Percentiles rank a stretch among this genome's conserved stretches.
These are phyloP conservation scores for Akanthomyces lecanii DNA, from an alignment of 2,329 filamentous ascomycete genomes.

Conservation along the genomic window DNA sequence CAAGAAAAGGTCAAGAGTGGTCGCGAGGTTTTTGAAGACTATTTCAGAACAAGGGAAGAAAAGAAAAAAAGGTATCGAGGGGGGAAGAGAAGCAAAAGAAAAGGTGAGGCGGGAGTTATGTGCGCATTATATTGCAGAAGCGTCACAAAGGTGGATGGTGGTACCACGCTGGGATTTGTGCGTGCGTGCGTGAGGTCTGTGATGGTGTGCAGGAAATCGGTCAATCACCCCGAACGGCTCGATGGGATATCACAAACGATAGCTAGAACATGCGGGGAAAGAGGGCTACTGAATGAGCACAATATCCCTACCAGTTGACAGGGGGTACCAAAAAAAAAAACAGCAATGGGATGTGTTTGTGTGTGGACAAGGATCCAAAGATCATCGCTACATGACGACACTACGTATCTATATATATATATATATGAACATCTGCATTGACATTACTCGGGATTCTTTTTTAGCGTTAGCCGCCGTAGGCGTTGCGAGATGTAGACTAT, in stretches of 20 bases:
- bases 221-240: not conserved
- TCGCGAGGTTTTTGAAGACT: too few relatives aligned
- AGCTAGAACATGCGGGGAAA: not conserved
- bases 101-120: too few relatives aligned
- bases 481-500: not conserved
- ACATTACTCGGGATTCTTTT: not conserved
- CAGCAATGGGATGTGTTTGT: not conserved
- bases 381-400: not conserved
- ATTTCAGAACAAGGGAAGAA: not conserved
- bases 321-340: not conserved
- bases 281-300: not conserved
- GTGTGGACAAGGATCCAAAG: not conserved
- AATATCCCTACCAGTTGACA: not conserved
- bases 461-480: not conserved
- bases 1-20: too few relatives aligned
- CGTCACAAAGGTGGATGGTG: not conserved
- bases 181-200: not conserved
- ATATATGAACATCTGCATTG: not conserved
- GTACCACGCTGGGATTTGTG: not conserved
- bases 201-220: not conserved
- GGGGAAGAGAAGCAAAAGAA: not conserved
- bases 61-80: not conserved
- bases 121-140: too few relatives aligned
- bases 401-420: too few relatives aligned
- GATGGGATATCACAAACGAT: slow-evolving; percentile 1